Evolutionary conservation across 345 rosid species (phyloP).

Genomic region (Eucalyptus guilfoylei): DNA sequence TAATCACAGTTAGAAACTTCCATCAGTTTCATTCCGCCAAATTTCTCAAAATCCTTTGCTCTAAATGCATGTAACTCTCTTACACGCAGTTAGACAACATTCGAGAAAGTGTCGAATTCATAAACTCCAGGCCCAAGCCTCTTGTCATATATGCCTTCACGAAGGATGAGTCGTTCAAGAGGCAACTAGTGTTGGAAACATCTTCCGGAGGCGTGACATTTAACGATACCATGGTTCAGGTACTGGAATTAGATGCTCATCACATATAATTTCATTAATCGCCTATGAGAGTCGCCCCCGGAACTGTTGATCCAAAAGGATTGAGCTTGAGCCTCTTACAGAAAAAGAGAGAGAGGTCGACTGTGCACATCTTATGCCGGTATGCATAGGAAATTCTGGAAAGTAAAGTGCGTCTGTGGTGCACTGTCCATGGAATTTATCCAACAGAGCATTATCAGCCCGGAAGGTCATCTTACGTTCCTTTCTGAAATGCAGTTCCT

Average conservation of each 20-base stretch:
- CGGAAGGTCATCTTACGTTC: background rate
- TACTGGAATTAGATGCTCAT: background rate
- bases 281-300: background rate
- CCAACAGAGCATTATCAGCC: background rate
- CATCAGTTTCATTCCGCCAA: background rate
- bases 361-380: background rate
- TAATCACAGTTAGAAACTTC: slow-evolving; percentile 32
- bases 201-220: slow-evolving; percentile 71
- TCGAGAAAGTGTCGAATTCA: slow-evolving; percentile 39
- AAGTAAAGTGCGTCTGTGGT: background rate
- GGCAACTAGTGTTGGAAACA: slow-evolving; percentile 43
- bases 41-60: background rate
- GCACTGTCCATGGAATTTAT: background rate
- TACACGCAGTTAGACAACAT: slow-evolving; percentile 30
- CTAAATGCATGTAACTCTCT: background rate
- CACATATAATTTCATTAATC: background rate
- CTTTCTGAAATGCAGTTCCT: slow-evolving; percentile 31
- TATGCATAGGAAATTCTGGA: background rate
- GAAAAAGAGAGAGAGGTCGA: background rate
- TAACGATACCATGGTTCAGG: slow-evolving; percentile 66
- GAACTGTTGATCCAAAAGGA: background rate
- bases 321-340: background rate
- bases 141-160: slow-evolving; percentile 53
- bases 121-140: slow-evolving; percentile 48
- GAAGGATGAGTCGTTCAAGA: slow-evolving; percentile 46